Conservation (phyloP, 768 basidiomycete species). For the Tricholoma sp. region DNA sequence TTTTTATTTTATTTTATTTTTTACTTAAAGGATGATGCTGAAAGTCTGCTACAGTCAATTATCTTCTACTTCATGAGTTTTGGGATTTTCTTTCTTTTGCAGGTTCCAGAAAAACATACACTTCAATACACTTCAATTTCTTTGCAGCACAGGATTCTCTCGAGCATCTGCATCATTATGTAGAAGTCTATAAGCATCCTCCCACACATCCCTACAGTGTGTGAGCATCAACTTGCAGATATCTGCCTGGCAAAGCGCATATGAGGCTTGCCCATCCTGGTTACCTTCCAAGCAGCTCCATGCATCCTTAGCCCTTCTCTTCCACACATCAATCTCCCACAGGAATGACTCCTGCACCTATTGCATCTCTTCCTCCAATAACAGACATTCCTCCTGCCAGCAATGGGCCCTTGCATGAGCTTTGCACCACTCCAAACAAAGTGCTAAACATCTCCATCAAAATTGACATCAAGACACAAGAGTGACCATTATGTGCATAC, state of each 20-base stretch:
- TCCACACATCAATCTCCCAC: conserved; percentile 1
- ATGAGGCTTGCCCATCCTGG: not conserved
- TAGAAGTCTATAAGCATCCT: not conserved
- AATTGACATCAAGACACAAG: no score
- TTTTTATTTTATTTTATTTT: no score
- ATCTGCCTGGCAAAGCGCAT: not conserved
- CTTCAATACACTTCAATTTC: not conserved
- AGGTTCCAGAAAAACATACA: not conserved
- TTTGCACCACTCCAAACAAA: conserved; percentile 1
- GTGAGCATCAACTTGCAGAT: not conserved
- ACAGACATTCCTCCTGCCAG: not conserved
- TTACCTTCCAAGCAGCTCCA: not conserved
- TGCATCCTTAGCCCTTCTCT: no score
- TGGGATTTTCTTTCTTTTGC: not conserved
- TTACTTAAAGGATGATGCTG: not conserved
- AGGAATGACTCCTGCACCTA: not conserved
- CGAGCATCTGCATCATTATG: not conserved
- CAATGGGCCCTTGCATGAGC: no score
- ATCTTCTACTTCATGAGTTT: not conserved
- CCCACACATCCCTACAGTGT: not conserved
- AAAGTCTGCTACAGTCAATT: not conserved
- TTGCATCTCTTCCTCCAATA: conserved; percentile 4
- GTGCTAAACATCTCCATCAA: not conserved
- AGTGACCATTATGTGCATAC: no score
- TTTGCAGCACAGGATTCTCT: not conserved